Evolutionary conservation across 192 early-diverging fungal species (phyloP), one percentile per base, ranked within the genome.

Genomic region (Polychytrium aggregatum): DNA sequence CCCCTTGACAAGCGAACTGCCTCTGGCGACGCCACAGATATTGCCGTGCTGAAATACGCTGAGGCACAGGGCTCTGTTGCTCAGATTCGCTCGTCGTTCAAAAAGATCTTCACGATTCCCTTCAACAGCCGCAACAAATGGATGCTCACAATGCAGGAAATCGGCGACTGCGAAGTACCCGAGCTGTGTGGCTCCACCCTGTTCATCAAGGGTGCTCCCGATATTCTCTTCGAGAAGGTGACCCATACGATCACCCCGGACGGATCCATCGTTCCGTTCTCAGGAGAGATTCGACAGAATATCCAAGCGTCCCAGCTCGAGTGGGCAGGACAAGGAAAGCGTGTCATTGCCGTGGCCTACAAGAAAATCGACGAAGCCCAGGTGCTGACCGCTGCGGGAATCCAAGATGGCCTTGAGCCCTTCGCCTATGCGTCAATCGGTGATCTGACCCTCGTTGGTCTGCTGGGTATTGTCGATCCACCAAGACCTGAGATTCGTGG

Each of bases 51-150:
- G 25, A 59, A 44, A 39, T 55, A 57, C 24, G 56, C 71, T 17
- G 53, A 70, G 18, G 50, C 54, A 25, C 54, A 69, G 31, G 62
- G 48, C 37, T 41, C 50, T 26, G 52, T 48, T 16, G 59, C 56
- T 30, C 48, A 56, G n/a, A 37, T 55, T 28, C 47, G 54, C 49
- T 52, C 47, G 21, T 20, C 35, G 9, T 54, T 55, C 29, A 45
- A 39, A 51, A 88, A 89, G 60, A 75, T 90, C 50, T 88, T 91
- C 68, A 87, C 88, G 60, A 78, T 93, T 24, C 89, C 92, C 5
- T 92, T 97, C 74, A 92, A 87, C 70, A 85, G 81, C 21, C 79
- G 85, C 34, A 93, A 81, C 68, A 97, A 97, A 59, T 87, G 80
- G 82, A 82, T 82, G 57, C 65, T 92, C 60, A 82, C 86, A n/a